Evolutionary conservation across 208 protist species (phyloP), one percentile per base, ranked within the genome.

Genomic region (Angomonas deanei): DNA sequence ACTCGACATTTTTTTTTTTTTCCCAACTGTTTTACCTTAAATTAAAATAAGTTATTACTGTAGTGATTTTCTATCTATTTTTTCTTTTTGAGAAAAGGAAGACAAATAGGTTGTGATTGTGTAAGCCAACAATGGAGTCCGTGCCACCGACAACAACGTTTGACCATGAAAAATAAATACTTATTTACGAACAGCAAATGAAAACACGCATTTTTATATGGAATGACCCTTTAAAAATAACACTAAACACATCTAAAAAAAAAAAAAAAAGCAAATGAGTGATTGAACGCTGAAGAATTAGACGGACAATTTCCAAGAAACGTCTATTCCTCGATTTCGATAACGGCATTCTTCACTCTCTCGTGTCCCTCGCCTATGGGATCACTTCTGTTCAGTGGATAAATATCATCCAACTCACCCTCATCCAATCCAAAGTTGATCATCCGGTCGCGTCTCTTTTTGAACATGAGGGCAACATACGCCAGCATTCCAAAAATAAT

Each of bases 371-470:
- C n/a, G 59, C 13, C 36, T 2, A 48, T 10, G 32, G 26, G 39
- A 38, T 27, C 48, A 15, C 13, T 27, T 30, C 11, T 13, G 27
- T 47, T 42, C 33, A 61, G 31, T 11, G 21, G 33, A 19, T 61
- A 42, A 23, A 59, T 59, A 21, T 59, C 74, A 64, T 90, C 85
- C 28, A 94, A 71, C 17, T 91, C 84, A 11, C 72, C 78, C 10
- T 89, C 84, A 30, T 85, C 81, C 26, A 84, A 62, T 11, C 77
- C 82, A 65, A 94, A 91, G 61, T 89, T 81, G 36, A 74, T 62
- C 52, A 91, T 87, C 68, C 92, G 86, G 54, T 91, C 73, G 11
- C 82, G 84, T 4, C 76, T 72, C 67, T 90, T 82, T 31, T 71
- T 71, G 63, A 90, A 94, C 61, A 84, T 87, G 19, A 78, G 30